Percentiles rank a stretch among this genome's conserved stretches.
Evolutionary conservation across 2,329 filamentous ascomycete species (phyloP).

Genomic region (Pseudogymnoascus sp.): DNA sequence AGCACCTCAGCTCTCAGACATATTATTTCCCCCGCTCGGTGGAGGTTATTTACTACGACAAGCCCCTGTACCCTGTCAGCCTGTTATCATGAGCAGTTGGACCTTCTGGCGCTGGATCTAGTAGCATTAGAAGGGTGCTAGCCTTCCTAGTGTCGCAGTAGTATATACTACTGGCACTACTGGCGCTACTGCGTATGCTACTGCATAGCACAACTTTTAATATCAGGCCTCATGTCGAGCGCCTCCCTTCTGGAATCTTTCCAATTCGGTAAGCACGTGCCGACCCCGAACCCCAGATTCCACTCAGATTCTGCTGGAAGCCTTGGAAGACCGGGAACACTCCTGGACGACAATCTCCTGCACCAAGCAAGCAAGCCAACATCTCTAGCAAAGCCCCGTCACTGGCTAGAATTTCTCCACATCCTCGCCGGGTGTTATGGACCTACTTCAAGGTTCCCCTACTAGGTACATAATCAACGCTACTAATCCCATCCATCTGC

Average conservation of each 20-base stretch:
- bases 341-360: slow-evolving; percentile 8
- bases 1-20: slow-evolving; percentile 2
- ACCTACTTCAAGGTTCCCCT: slow-evolving; percentile 2
- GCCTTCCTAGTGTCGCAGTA: not conserved
- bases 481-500: not conserved
- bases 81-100: not conserved
- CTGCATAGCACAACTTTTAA: slow-evolving; percentile 7
- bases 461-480: slow-evolving; percentile 4
- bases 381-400: not conserved
- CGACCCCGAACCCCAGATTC: slow-evolving; percentile 3
- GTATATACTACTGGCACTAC: slow-evolving; percentile 3
- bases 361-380: not conserved
- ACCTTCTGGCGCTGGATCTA: not conserved
- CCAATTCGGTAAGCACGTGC: slow-evolving; percentile 6
- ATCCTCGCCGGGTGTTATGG: slow-evolving; percentile 1
- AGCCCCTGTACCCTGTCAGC: slow-evolving; percentile 1
- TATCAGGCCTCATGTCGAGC: not conserved
- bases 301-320: not conserved
- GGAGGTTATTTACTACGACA: not conserved
- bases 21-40: slow-evolving; percentile 1
- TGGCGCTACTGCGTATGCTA: not conserved
- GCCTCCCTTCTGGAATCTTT: slow-evolving; percentile 8
- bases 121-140: not conserved
- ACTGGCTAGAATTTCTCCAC: not conserved
- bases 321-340: not conserved